Percentiles rank a stretch among this genome's conserved stretches.
Conservation (phyloP, 352 stramenopile species). For the Phytophthora ramorum region DNA sequence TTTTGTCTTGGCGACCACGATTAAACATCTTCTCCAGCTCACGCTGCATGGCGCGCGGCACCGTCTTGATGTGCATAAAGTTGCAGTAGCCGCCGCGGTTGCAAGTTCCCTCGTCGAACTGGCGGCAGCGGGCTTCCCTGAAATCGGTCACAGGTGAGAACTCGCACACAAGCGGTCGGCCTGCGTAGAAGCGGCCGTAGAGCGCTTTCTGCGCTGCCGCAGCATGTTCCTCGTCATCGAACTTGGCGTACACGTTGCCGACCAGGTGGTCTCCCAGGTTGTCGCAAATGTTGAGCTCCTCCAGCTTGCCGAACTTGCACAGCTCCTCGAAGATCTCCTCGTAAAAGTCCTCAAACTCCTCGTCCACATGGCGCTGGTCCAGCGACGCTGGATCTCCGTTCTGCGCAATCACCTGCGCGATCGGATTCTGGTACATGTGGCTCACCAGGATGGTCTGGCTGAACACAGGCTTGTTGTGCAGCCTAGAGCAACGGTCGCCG, state of each 20-base stretch:
- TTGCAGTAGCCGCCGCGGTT: constrained; percentile 98
- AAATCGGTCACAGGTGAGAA: constrained; percentile 99
- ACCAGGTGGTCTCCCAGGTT: constrained; percentile 99
- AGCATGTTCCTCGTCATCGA: constrained; percentile 98
- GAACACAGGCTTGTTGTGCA: constrained; percentile 99
- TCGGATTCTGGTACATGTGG: constrained; percentile 98
- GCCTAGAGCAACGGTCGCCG: constrained; percentile 97
- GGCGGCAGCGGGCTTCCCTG: constrained; percentile 96
- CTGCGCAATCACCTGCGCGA: constrained; percentile 89
- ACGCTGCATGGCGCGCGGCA: constrained; percentile 82
- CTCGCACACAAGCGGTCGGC: constrained; percentile 95
- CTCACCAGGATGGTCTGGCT: constrained; percentile 98
- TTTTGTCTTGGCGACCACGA: constrained; percentile 52
- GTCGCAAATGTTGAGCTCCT: constrained; percentile 99
- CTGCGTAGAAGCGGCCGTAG: constrained; percentile 98
- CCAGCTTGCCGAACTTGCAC: constrained; percentile 98
- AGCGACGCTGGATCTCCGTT: constrained; percentile 86
- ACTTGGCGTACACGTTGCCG: constrained; percentile 99
- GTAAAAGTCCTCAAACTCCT: constrained; percentile 98
- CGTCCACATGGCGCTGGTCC: constrained; percentile 92
- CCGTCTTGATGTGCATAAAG: constrained; percentile 99
- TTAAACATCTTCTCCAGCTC: constrained; percentile 91
- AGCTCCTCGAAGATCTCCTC: constrained; percentile 99
- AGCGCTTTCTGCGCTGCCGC: constrained; percentile 96
- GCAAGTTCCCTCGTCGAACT: constrained; percentile 99